These are phyloP conservation scores for Amanita fuliginea DNA, from an alignment of 768 basidiomycete genomes.

Conservation along the genomic window DNA sequence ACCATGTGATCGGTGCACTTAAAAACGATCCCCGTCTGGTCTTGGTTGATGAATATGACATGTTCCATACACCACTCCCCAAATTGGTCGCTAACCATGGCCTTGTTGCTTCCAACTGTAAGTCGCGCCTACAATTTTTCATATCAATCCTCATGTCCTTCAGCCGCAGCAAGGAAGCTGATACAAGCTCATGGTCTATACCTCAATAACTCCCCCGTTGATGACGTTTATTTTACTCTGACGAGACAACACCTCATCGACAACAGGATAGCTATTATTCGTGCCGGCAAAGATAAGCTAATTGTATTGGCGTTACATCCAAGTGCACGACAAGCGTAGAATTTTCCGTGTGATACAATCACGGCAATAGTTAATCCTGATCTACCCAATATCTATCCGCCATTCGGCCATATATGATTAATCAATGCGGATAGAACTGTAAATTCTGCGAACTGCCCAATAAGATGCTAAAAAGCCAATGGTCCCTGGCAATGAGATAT, in stretches of 20 bases:
- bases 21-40: conserved; percentile 55
- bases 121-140: conserved; percentile 11
- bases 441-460: conserved; percentile 81
- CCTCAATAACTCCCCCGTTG: conserved; percentile 51
- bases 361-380: background rate
- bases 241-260: conserved; percentile 42
- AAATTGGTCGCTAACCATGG: conserved; percentile 52
- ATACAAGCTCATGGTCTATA: conserved; percentile 60
- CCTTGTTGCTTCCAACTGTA: conserved; percentile 55
- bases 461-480: conserved; percentile 89
- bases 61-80: conserved; percentile 40
- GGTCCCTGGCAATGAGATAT: conserved; percentile 41
- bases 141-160: background rate
- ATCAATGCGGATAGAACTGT: conserved; percentile 75
- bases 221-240: conserved; percentile 35
- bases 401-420: conserved; percentile 12
- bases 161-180: conserved; percentile 58
- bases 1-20: conserved; percentile 52
- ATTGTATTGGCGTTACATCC: conserved; percentile 32
- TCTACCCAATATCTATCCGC: background rate
- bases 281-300: conserved; percentile 67
- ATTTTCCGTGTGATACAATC: background rate
- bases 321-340: background rate
- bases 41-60: conserved; percentile 35
- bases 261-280: conserved; percentile 47